These are phyloP conservation scores for Tricholoma terreum DNA, from an alignment of 768 basidiomycete species.

Conservation along the genomic window DNA sequence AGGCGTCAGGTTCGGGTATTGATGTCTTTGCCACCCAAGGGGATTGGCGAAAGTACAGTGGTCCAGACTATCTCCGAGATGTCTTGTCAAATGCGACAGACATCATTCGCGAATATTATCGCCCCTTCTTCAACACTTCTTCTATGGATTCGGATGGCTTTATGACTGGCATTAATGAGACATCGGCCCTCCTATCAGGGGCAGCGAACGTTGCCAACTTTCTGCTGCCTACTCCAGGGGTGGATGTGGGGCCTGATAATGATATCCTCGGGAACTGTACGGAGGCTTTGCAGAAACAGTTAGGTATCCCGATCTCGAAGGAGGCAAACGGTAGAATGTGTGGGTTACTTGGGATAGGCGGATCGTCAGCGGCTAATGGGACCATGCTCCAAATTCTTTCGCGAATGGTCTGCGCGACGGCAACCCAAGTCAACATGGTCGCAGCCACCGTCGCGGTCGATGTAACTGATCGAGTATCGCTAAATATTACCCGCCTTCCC, in stretches of 20 bases:
- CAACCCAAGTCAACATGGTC: constrained; percentile 19
- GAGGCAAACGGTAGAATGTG: constrained; percentile 6
- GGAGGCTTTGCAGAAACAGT: constrained; percentile 2
- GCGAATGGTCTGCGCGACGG: constrained; percentile 16
- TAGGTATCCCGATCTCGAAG: constrained; percentile 1
- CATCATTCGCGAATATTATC: constrained; percentile 14
- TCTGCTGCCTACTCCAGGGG: background rate
- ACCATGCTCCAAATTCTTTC: background rate
- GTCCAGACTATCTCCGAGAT: constrained; percentile 18
- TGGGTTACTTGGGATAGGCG: constrained; percentile 12
- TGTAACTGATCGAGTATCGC: background rate
- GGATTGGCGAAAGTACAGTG: constrained; percentile 16
- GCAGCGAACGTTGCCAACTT: constrained; percentile 8
- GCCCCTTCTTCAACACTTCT: constrained; percentile 17
- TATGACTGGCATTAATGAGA: constrained; percentile 9
- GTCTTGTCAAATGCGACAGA: constrained; percentile 17
- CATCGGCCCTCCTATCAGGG: background rate
- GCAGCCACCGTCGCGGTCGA: constrained; percentile 10
- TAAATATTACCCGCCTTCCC: constrained; percentile 12
- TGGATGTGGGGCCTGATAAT: background rate
- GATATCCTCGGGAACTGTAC: constrained; percentile 13
- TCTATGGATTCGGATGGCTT: constrained; percentile 9
- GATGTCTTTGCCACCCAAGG: constrained; percentile 9
- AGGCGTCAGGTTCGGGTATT: background rate
- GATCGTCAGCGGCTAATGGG: constrained; percentile 5